Evolutionary conservation across 2,329 filamentous ascomycete species (phyloP), one percentile per base, ranked within the genome.

Genomic region (Nigrospora sphaerica): DNA sequence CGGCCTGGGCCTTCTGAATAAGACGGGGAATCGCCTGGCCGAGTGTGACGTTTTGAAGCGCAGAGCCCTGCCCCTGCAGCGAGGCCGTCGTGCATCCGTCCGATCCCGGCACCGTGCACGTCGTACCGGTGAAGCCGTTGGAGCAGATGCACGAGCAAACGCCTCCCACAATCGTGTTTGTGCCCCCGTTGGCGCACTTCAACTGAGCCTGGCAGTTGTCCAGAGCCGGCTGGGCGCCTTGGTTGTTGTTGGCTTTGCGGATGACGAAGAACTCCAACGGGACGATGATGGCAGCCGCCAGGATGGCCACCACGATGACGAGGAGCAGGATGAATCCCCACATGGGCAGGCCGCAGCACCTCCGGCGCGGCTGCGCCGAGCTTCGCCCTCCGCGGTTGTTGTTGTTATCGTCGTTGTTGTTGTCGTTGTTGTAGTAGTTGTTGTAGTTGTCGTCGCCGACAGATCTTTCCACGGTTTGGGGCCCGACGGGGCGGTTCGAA

Each of bases 111-210:
- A 65, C 62, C 6, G 70, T 72, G 58, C 78, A 81, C 49, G 75
- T 70, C 18, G 68, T 65, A 13, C 77, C 76, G 0, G 86, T 91
- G 62, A 92, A 97, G 2, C 91, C 89, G 57, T 93, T 90, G 18
- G 85, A 81, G 65, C 92, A 98, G 38, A 96, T 81, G 62, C 92
- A 98, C 12, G 84, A 85, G 67, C 92, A 97, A 17, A 77, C 70
- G 4, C 80, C 77, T 47, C 80, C 72, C 14, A 77, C 79, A 17
- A 89, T 66, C 14, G 92, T 78, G 46, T 83, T 90, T 16, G 83
- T 82, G 28, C 92, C 92, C 11, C 88, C 89, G 53, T 97, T 95
- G 44, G 78, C 69, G 59, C 92, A 96, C 0, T 72, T 74, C 13
- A 85, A 67, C 31, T 75, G 74, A 35, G 71, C 66, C 53, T 79